Evolutionary conservation across 164 flowering plant species (phyloP), one percentile per base, ranked within the genome.

Genomic region (Paratinospora sagittata): DNA sequence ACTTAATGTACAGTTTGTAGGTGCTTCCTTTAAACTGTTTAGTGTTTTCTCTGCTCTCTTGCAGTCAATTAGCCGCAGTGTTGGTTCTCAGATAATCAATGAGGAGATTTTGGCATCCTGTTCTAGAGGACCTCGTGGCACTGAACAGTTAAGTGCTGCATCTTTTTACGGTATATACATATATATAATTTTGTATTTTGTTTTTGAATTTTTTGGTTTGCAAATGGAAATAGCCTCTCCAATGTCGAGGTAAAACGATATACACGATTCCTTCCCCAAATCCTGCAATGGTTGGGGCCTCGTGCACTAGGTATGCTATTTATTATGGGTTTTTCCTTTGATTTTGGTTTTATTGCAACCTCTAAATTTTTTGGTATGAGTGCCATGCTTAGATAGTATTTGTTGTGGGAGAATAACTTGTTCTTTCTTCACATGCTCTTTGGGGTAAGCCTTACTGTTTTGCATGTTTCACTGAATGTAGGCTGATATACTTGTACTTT

Each of bases 61-160:
- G 80, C 89, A 93, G 96, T 82, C 90, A 34, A 73, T 82, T 78
- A 78, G 82, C 67, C 93, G 96, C 52, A 81, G 83, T 67, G 75
- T 81, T 70, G 86, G 92, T 73, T 78, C 91, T 72, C 86, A 87
- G 74, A 89, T 96, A 36, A 76, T 91, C 12, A 73, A 80, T 66
- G 89, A 89, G 75, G 97, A 96, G 84, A 80, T 93, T 75, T 82
- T 93, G 81, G 79, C 89, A 76, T 84, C 89, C 24, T 90, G 90
- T 81, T 82, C 89, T 36, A 78, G 80, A 37, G 97, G 97, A 75
- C 96, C 96, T 74, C 97, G 94, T 69, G 92, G 94, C 70, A 92
- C 85, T 77, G 97, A 96, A 85, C 97, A 93, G 99, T 93, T 85
- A 87, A 80, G 83, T 65, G 24, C 75, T 43, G 6, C 23, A 45